A percentile compares a stretch with the other conserved stretches of the same genome.
Evolutionary conservation across 148 eudicot species (phyloP).

Genomic region (Silene uniflora): DNA sequence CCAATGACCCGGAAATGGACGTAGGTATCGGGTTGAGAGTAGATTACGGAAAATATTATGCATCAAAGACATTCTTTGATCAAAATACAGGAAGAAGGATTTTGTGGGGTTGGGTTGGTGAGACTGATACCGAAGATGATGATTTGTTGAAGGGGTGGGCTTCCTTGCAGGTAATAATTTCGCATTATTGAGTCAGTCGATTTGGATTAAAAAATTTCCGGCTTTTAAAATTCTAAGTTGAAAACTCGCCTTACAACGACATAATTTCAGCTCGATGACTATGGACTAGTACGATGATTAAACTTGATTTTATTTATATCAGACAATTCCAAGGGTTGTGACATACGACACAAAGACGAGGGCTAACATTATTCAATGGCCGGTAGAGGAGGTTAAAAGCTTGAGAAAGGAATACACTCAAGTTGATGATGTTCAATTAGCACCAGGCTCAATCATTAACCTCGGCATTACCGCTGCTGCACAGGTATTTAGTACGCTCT

Average conservation of each 20-base stretch:
- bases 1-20: slow-evolving; percentile 71
- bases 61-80: slow-evolving; percentile 87
- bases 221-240: no score
- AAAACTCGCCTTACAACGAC: no score
- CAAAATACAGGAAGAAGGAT: slow-evolving; percentile 61
- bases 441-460: slow-evolving; percentile 60
- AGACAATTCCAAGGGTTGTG: slow-evolving; percentile 77
- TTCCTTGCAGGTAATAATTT: slow-evolving; percentile 68
- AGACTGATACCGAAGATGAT: slow-evolving; percentile 58
- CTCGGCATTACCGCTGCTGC: slow-evolving; percentile 55
- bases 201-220: no score
- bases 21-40: slow-evolving; percentile 72
- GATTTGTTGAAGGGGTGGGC: slow-evolving; percentile 84
- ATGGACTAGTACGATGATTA: no score
- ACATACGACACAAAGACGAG: slow-evolving; percentile 67
- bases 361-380: slow-evolving; percentile 80
- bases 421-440: slow-evolving; percentile 33
- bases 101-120: slow-evolving; percentile 87
- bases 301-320: background rate
- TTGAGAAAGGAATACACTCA: slow-evolving; percentile 42
- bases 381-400: slow-evolving; percentile 62
- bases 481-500: slow-evolving; percentile 41
- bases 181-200: no score
- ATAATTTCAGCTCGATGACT: no score
- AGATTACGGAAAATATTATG: slow-evolving; percentile 83